Evolutionary conservation across 352 stramenopile species (phyloP).

Genomic region (Phytopythium mirpurense): DNA sequence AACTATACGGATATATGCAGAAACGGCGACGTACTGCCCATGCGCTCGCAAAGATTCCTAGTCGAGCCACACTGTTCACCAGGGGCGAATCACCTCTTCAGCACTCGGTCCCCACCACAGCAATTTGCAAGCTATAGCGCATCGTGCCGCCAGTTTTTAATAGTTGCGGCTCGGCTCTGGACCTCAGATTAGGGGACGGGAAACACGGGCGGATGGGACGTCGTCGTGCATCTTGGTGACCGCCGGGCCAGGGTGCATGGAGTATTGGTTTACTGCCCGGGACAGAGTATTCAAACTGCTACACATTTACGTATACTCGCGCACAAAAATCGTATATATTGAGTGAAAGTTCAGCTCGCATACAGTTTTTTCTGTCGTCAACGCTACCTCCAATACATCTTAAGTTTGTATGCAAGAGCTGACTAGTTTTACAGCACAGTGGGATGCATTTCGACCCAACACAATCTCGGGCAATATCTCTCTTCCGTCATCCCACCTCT

Average conservation of each 20-base stretch:
- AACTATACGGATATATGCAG: neutral
- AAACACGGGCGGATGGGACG: neutral
- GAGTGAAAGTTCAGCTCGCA: neutral
- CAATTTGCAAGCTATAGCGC: no score
- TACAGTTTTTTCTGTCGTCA: neutral
- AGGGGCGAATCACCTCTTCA: no score
- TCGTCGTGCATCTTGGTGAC: conserved; percentile 3
- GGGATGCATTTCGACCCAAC: neutral
- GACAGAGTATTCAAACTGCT: no score
- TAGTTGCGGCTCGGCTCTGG: neutral
- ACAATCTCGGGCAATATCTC: neutral
- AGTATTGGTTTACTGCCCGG: neutral
- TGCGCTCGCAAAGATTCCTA: neutral
- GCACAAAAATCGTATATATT: no score
- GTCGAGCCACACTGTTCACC: no score
- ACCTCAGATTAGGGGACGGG: neutral
- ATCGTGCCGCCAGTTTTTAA: neutral
- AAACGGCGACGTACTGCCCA: neutral
- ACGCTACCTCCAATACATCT: neutral
- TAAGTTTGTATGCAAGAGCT: neutral
- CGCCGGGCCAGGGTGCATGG: neutral
- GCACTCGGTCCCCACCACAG: no score
- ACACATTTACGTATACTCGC: no score
- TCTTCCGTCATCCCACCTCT: neutral
- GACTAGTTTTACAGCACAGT: neutral